phyloP scores from a whole-genome alignment of 2,329 filamentous ascomycete genomes.

The Berkeleyomyces basicola region DNA sequence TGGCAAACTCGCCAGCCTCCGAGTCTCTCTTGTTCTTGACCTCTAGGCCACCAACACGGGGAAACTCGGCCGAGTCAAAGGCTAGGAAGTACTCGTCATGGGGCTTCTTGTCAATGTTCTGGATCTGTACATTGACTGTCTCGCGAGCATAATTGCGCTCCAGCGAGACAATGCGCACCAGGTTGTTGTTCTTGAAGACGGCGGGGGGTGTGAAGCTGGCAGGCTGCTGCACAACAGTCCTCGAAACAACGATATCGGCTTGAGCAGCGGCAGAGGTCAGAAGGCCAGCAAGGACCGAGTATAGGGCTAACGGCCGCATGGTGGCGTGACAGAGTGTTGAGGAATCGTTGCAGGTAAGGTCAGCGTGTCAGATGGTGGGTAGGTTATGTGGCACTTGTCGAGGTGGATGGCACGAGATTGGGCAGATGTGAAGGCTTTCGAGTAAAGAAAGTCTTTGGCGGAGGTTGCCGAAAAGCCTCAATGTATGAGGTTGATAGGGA shows the following conservation, averaged over 20 bases:
- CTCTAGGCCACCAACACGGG: constrained; percentile 69
- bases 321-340: constrained; percentile 14
- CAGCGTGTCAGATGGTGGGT: neutral
- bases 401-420: constrained; percentile 2
- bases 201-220: constrained; percentile 58
- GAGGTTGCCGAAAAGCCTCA: neutral
- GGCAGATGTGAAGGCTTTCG: neutral
- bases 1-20: constrained; percentile 41
- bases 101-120: constrained; percentile 64
- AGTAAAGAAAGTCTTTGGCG: neutral
- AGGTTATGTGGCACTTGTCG: neutral
- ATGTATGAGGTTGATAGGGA: neutral
- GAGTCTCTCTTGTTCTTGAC: constrained; percentile 81
- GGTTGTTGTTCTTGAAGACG: constrained; percentile 84
- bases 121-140: constrained; percentile 81
- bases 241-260: constrained; percentile 25
- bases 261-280: constrained; percentile 29
- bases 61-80: constrained; percentile 61
- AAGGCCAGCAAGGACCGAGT: constrained; percentile 43
- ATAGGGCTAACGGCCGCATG: constrained; percentile 31
- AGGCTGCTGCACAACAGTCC: constrained; percentile 43
- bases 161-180: constrained; percentile 77
- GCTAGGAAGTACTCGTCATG: constrained; percentile 86
- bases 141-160: constrained; percentile 89
- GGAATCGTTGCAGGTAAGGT: neutral